Conservation (phyloP, 108 stramenopile species). For the Skeletonema marinoi region DNA sequence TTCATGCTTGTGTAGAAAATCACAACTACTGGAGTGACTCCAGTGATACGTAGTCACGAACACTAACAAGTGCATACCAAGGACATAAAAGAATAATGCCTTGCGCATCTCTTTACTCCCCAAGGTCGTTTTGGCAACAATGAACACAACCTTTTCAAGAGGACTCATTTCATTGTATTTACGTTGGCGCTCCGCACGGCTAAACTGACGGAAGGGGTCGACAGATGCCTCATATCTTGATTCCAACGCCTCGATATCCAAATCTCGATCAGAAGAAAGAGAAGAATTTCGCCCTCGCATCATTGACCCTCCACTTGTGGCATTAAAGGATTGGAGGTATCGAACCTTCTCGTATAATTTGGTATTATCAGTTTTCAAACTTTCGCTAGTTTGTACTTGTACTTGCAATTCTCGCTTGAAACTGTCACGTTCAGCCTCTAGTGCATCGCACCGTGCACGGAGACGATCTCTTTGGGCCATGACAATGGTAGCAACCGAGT, state of each 20-base stretch:
- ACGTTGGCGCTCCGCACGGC: constrained; percentile 78
- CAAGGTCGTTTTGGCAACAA: constrained; percentile 76
- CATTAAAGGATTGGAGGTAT: constrained; percentile 76
- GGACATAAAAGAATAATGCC: constrained; percentile 80
- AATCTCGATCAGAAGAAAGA: constrained; percentile 54
- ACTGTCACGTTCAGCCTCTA: constrained; percentile 87
- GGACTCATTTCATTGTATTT: constrained; percentile 90
- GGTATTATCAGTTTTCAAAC: constrained; percentile 83
- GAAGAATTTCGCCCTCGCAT: constrained; percentile 26
- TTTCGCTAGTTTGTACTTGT: constrained; percentile 77
- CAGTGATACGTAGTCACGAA: constrained; percentile 89
- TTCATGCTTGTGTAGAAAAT: constrained; percentile 24
- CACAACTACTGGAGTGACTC: constrained; percentile 62
- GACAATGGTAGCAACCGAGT: constrained; percentile 89
- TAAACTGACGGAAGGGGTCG: constrained; percentile 90
- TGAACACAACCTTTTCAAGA: constrained; percentile 85
- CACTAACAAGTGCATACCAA: constrained; percentile 81
- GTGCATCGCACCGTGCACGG: constrained; percentile 69
- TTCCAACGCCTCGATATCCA: constrained; percentile 89
- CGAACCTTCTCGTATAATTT: constrained; percentile 92
- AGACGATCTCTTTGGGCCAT: constrained; percentile 90
- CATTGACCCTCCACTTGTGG: constrained; percentile 16
- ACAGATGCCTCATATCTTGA: constrained; percentile 89
- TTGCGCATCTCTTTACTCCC: constrained; percentile 90
- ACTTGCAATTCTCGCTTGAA: constrained; percentile 87